Conservation (phyloP, 1,139 yeast genomes). For the Candida freyschussii region DNA sequence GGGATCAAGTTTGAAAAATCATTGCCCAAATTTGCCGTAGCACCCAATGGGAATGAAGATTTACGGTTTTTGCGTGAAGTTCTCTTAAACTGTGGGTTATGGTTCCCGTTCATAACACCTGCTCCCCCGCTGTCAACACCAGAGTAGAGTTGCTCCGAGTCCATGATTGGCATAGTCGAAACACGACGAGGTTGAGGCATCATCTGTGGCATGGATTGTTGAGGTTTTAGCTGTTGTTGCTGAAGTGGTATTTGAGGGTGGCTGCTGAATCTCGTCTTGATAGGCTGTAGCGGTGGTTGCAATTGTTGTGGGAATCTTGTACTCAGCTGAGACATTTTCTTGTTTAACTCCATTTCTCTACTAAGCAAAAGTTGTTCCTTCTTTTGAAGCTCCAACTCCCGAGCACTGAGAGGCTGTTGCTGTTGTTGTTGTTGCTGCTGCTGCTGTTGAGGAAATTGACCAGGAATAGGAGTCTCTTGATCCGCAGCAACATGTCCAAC, state of each 20-base stretch:
- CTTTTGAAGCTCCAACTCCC: conserved; percentile 40
- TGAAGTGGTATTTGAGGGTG: conserved; percentile 1
- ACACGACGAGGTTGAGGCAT: conserved; percentile 18
- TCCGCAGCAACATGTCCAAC: conserved; percentile 1
- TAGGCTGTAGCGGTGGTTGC: conserved; percentile 14
- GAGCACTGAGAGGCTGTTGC: conserved; percentile 8
- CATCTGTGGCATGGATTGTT: conserved; percentile 4
- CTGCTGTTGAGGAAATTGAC: conserved; percentile 4
- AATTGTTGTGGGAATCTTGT: conserved; percentile 14
- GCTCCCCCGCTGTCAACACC: conserved; percentile 10
- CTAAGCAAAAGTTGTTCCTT: conserved; percentile 42
- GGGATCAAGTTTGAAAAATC: conserved; percentile 6
- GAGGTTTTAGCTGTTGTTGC: conserved; percentile 1
- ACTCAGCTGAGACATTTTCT: conserved; percentile 21
- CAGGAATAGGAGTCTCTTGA: conserved; percentile 2
- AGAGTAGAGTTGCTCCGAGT: conserved; percentile 14
- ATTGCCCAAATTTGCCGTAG: conserved; percentile 11
- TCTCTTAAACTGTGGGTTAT: conserved; percentile 20
- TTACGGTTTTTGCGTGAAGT: conserved; percentile 28
- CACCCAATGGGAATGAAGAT: conserved; percentile 23
- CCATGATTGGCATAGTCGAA: conserved; percentile 22
- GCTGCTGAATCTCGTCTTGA: no score
- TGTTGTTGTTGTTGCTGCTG: conserved; percentile 1
- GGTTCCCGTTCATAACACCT: conserved; percentile 10
- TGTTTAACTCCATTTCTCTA: conserved; percentile 36